Evolutionary conservation across 306 rosid genomes (phyloP).

Genomic region (Crataegus laevigata): DNA sequence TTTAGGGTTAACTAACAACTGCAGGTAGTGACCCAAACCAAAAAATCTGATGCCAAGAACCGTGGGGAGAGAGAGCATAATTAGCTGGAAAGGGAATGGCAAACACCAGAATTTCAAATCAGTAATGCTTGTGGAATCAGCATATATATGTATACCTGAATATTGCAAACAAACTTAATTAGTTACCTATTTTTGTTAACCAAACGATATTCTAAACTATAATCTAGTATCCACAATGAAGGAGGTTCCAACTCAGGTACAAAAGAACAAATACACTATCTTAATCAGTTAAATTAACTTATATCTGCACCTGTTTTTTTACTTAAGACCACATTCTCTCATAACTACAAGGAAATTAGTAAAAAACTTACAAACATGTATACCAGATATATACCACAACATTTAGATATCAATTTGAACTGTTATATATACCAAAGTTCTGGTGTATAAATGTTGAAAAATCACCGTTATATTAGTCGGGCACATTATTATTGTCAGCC

Average conservation of each 20-base stretch:
- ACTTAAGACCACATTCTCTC: neutral
- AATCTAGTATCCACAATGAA: neutral
- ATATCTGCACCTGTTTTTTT: neutral
- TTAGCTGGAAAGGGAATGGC: neutral
- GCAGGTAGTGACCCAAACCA: neutral
- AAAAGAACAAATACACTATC: neutral
- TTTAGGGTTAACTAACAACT: neutral
- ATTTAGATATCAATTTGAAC: neutral
- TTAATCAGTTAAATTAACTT: no score
- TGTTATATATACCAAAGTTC: neutral
- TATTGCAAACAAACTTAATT: neutral
- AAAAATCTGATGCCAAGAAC: neutral
- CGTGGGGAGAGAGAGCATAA: neutral
- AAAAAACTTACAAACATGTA: neutral
- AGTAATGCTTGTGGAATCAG: constrained; percentile 1
- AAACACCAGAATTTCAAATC: neutral
- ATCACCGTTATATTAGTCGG: constrained; percentile 5
- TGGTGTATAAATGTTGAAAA: no score
- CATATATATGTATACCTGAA: neutral
- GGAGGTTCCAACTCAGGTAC: no score
- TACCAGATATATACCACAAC: neutral
- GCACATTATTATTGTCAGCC: constrained; percentile 1
- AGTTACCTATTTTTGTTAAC: neutral
- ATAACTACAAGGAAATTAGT: neutral
- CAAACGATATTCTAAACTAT: neutral